Evolutionary conservation across 768 basidiomycete genomes (phyloP).

Genomic region (Lactarius psammicola): DNA sequence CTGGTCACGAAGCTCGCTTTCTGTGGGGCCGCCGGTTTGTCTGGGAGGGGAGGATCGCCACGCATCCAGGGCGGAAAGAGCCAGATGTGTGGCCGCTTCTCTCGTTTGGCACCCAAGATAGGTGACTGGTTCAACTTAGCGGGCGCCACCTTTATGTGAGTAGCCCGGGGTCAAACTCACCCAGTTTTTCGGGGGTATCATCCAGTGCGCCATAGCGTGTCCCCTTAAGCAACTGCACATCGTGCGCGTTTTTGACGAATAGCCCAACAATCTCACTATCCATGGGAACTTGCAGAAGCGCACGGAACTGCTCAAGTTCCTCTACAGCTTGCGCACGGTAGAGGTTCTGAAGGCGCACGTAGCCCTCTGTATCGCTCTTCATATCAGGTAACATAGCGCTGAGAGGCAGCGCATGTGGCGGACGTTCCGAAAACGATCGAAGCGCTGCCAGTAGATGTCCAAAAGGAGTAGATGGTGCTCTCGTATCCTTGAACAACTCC

Average conservation of each 20-base stretch:
- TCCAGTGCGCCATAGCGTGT: slow-evolving; percentile 60
- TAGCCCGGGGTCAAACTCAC: slow-evolving; percentile 38
- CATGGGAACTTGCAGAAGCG: slow-evolving; percentile 47
- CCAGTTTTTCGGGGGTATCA: slow-evolving; percentile 46
- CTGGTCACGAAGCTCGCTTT: slow-evolving; percentile 52
- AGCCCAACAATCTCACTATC: slow-evolving; percentile 57
- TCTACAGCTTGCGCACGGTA: slow-evolving; percentile 76
- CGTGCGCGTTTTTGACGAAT: slow-evolving; percentile 82
- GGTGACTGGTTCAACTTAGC: slow-evolving; percentile 38
- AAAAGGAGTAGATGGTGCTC: slow-evolving; percentile 27
- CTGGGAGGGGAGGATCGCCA: slow-evolving; percentile 29
- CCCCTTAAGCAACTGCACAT: slow-evolving; percentile 62
- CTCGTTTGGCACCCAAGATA: slow-evolving; percentile 46
- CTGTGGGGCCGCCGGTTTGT: slow-evolving; percentile 38
- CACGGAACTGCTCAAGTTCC: slow-evolving; percentile 52
- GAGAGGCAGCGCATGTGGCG: slow-evolving; percentile 71
- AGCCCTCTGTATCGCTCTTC: slow-evolving; percentile 84
- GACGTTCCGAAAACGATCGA: slow-evolving; percentile 54
- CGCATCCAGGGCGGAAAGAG: slow-evolving; percentile 58
- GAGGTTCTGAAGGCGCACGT: slow-evolving; percentile 80
- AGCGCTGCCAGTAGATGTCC: slow-evolving; percentile 60
- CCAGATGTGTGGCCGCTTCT: slow-evolving; percentile 67
- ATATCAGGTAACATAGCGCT: slow-evolving; percentile 90
- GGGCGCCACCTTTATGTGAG: slow-evolving; percentile 8
- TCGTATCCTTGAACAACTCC: slow-evolving; percentile 14